Evolutionary conservation across 2,329 filamentous ascomycete species (phyloP), one percentile per base, ranked within the genome.

Genomic region (Fusarium longipes): DNA sequence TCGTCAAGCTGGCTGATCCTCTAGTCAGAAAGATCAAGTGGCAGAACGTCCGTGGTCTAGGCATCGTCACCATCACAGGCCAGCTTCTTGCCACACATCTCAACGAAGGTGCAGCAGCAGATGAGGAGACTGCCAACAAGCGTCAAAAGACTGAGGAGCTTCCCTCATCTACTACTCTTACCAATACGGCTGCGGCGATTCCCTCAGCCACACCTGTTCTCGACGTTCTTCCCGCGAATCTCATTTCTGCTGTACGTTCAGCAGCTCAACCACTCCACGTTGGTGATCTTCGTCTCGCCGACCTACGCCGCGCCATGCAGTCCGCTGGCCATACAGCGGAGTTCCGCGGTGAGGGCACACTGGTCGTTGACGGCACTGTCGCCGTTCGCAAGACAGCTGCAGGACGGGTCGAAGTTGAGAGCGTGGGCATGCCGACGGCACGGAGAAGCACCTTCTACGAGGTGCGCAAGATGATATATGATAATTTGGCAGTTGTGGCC

Each of bases 61-160:
- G 93, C 36, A 93, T 99, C 57, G 95, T 97, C 17, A 96, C 95
- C n/a, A 85, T 99, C 55, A 96, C 93, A 4, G 96, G 93, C 11
- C 89, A 81, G 80, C 84, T 78, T 74, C 84, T 83, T 15, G 76
- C 82, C 49, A 75, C 79, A 2, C 77, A 73, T 74, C 81, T 73
- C 54, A 82, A 84, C 30, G 80, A 80, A 17, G 30, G 50, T 25
- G 39, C 59, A 24, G 40, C 50, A 2, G 82, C 84, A 22, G 78
- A 82, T 24, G 81, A 82, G n/a, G 78, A 80, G n/a, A 69, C 73
- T 3, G 75, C 80, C 42, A 82, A 82, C 71, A 87, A 84, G 74
- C 82, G 82, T 8, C 80, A 81, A 57, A 86, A 83, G 78, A 84
- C 76, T 10, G 81, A 83, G 29, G 69, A 70, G 6, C 12, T 66